These are phyloP conservation scores for Amanita phalloides DNA, from an alignment of 768 basidiomycete species.

Conservation along the genomic window DNA sequence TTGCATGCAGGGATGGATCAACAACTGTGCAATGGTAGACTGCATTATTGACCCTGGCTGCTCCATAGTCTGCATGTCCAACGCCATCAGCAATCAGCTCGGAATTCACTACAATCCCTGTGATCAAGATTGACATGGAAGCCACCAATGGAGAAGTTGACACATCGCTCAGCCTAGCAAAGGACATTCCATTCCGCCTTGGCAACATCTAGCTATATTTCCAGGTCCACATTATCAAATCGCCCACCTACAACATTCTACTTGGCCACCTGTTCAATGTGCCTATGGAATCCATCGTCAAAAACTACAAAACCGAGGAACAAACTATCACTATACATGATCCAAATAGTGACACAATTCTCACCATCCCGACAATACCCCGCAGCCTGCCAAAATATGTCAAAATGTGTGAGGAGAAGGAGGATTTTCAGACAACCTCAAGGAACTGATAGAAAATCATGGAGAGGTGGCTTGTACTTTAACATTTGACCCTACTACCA, in stretches of 20 bases:
- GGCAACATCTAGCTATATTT: constrained; percentile 2
- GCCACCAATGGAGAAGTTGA: neutral
- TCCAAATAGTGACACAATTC: neutral
- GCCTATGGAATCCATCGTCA: neutral
- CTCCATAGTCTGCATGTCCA: too few species aligned
- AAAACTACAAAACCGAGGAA: neutral
- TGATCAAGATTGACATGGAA: constrained; percentile 7
- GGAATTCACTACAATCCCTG: constrained; percentile 11
- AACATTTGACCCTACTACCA: constrained; percentile 14
- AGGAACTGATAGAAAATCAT: constrained; percentile 6
- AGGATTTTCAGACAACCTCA: constrained; percentile 13
- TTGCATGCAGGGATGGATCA: too few species aligned
- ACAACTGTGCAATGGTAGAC: too few species aligned
- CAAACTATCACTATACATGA: neutral
- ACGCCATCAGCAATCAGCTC: constrained; percentile 11
- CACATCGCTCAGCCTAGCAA: neutral
- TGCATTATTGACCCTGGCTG: neutral
- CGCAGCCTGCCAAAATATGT: neutral
- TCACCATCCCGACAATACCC: neutral
- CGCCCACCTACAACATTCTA: constrained; percentile 10
- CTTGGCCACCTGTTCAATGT: constrained; percentile 7
- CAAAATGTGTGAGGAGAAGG: neutral
- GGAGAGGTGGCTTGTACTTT: too few species aligned
- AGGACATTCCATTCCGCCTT: neutral
- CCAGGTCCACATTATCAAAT: constrained; percentile 6